phyloP scores from a whole-genome alignment of 2,329 filamentous ascomycete genomes.

The Aspergillus fijiensis region DNA sequence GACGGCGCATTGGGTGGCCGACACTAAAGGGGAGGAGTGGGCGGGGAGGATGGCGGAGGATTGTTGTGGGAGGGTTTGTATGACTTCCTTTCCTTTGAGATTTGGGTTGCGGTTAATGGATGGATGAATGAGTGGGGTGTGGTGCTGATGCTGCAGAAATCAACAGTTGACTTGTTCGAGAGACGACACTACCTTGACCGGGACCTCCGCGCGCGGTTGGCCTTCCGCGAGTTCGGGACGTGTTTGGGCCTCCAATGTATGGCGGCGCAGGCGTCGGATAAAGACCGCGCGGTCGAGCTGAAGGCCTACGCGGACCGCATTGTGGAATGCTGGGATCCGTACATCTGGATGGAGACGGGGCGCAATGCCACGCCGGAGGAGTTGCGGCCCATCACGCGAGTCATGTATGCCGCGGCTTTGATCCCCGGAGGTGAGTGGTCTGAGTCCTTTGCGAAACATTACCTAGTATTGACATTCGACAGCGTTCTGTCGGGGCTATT shows the following conservation, averaged over 20 bases:
- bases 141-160: not conserved
- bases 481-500: conserved; percentile 38
- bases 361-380: conserved; percentile 39
- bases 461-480: not conserved
- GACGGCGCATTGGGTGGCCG: conserved; percentile 53
- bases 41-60: conserved; percentile 39
- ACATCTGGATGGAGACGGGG: conserved; percentile 35
- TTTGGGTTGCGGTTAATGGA: not conserved
- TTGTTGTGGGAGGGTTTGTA: conserved; percentile 42
- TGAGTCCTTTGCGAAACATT: not conserved
- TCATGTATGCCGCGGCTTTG: conserved; percentile 59
- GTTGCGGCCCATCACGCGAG: conserved; percentile 54
- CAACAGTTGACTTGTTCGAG: conserved; percentile 38
- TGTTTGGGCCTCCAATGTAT: conserved; percentile 50
- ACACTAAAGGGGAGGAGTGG: conserved; percentile 47
- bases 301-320: conserved; percentile 37
- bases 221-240: conserved; percentile 58
- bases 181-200: conserved; percentile 37
- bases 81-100: conserved; percentile 4
- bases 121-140: too few relatives aligned
- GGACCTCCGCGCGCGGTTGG: conserved; percentile 42
- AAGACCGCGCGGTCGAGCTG: conserved; percentile 32
- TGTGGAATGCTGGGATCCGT: conserved; percentile 39
- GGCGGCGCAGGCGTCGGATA: conserved; percentile 35
- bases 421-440: conserved; percentile 54